Percentiles rank a stretch among this genome's conserved stretches.
Evolutionary conservation across 495 filamentous ascomycete genomes (phyloP).

Genomic region (Podospora anserina): DNA sequence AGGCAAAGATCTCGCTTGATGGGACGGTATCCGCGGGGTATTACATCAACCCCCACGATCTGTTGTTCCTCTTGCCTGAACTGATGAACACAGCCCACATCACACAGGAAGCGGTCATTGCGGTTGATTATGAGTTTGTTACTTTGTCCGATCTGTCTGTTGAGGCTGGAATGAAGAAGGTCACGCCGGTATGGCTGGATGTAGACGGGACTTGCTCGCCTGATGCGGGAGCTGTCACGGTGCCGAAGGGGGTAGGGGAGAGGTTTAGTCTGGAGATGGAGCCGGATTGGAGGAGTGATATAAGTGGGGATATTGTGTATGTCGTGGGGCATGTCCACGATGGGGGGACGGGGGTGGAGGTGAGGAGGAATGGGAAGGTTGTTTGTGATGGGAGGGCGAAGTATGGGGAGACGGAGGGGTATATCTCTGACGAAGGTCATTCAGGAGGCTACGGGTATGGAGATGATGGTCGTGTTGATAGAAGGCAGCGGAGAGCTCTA

Average conservation of each 20-base stretch:
- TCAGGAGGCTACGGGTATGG: slow-evolving; percentile 1
- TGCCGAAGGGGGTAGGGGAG: background rate
- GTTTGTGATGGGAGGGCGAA: slow-evolving; percentile 18
- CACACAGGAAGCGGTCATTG: slow-evolving; percentile 22
- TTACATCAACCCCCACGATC: slow-evolving; percentile 15
- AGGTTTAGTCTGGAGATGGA: slow-evolving; percentile 21
- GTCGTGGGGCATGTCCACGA: slow-evolving; percentile 23
- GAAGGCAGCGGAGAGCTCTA: background rate
- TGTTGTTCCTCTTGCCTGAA: slow-evolving; percentile 20
- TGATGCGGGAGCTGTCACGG: slow-evolving; percentile 8
- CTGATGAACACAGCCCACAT: slow-evolving; percentile 28
- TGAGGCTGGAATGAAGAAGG: slow-evolving; percentile 13
- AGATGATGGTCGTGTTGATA: slow-evolving; percentile 1
- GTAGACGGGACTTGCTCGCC: slow-evolving; percentile 23
- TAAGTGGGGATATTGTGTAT: slow-evolving; percentile 17
- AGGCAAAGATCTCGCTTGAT: slow-evolving; percentile 16
- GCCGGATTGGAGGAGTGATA: slow-evolving; percentile 21
- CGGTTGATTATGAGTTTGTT: slow-evolving; percentile 32
- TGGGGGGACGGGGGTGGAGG: slow-evolving; percentile 16
- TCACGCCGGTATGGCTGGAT: slow-evolving; percentile 31
- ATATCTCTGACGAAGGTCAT: background rate
- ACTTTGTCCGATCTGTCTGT: background rate
- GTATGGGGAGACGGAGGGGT: slow-evolving; percentile 26
- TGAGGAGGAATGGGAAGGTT: slow-evolving; percentile 14
- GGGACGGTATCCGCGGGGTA: slow-evolving; percentile 30